A percentile compares a stretch with the other conserved stretches of the same genome.
These are phyloP conservation scores for Pseudocercospora pini-densiflorae DNA, from an alignment of 2,329 filamentous ascomycete genomes.

Conservation along the genomic window DNA sequence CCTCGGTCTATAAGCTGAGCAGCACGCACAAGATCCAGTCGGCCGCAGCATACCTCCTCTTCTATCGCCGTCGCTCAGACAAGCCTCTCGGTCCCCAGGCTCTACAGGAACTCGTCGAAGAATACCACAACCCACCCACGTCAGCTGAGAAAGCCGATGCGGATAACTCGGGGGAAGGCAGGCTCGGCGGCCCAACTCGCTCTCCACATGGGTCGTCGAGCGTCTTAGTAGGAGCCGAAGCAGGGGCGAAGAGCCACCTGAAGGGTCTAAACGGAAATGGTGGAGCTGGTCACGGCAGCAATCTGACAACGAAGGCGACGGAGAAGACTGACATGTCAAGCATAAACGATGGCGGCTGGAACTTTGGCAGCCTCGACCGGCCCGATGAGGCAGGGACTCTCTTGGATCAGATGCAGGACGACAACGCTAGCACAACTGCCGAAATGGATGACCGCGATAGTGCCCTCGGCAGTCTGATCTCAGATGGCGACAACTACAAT, in stretches of 20 bases:
- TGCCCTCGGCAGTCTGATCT: neutral
- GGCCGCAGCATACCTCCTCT: constrained; percentile 84
- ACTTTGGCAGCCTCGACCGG: neutral
- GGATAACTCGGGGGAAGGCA: constrained; percentile 76
- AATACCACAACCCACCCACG: constrained; percentile 58
- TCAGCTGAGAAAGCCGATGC: constrained; percentile 48
- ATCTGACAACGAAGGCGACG: constrained; percentile 33
- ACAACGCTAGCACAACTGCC: constrained; percentile 5
- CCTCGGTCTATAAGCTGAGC: constrained; percentile 42
- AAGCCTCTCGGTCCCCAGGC: constrained; percentile 77
- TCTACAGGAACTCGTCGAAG: constrained; percentile 71
- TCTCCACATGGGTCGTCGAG: constrained; percentile 91
- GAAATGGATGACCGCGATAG: neutral
- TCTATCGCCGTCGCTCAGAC: constrained; percentile 86
- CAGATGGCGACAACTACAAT: neutral
- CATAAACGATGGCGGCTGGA: constrained; percentile 1
- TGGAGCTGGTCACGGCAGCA: constrained; percentile 33
- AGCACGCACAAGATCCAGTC: constrained; percentile 48
- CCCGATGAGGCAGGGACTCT: neutral
- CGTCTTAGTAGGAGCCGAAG: constrained; percentile 78
- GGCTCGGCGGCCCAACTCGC: constrained; percentile 76
- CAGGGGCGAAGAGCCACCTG: constrained; percentile 30
- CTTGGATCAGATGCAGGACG: neutral
- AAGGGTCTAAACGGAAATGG: constrained; percentile 24
- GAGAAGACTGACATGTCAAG: constrained; percentile 19